Evolutionary conservation across 2,329 filamentous ascomycete genomes (phyloP), one percentile per base, ranked within the genome.

Genomic region (Alternaria viburni): DNA sequence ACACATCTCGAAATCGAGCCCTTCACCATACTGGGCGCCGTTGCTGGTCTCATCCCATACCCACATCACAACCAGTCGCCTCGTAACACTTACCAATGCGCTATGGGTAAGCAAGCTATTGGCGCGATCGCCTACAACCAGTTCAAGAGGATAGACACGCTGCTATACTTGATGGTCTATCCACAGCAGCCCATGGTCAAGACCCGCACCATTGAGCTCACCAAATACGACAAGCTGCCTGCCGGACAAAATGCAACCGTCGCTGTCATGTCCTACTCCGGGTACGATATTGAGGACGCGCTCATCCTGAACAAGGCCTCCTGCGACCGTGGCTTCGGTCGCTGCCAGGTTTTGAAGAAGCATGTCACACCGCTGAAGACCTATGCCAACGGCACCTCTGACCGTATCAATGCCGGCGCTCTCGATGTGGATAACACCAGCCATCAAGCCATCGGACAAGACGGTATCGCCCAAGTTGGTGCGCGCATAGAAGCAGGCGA

Each of bases 31-130:
- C 87, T 99, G 13, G 96, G 96, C 25, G 96, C 96, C 50, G 96
- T 99, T 25, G 96, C 96, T 43, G 96, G 96, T 46, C 85, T 99
- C 41, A 99, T 99, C 78, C 96, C 96, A 5, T 99, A 98, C 76
- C 96, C 96, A 9, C 96, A 99, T 79, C 96, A 99, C 84, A 99
- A 99, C 81, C 96, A 99, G 80, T 99, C 96, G 15, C 96, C 96
- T 10, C 88, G 96, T 86, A 99, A 99, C 79, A 99, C 96, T 0
- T 99, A 99, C 77, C 95, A 98, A 85, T 97, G 95, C 83, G 96
- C 96, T 82, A 99, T 99, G 96, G 96, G 96, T 87, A 99, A 99
- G 83, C 96, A 99, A 91, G 96, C 96, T 43, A 98, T 99, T 78
- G 96, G 96, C 32, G 94, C 95, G 32, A 98, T 99, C 77, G 96